A percentile compares a stretch with the other conserved stretches of the same genome.
Conservation (phyloP, 805 yeast genomes). For the Candida sithepensis region DNA sequence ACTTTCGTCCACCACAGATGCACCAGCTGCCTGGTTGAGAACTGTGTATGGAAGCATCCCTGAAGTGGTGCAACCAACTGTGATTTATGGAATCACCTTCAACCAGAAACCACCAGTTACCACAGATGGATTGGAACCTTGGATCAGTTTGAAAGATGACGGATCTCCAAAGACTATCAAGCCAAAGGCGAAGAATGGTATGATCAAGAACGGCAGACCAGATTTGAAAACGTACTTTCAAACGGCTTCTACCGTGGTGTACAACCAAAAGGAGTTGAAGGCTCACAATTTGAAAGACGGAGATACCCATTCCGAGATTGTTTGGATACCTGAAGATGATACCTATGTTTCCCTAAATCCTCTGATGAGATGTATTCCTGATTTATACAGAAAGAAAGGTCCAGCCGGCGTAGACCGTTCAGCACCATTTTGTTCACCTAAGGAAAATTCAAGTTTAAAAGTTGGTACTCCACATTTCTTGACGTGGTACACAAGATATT, state of each 20-base stretch:
- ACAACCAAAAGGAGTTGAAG: conserved; percentile 57
- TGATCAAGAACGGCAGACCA: conserved; percentile 62
- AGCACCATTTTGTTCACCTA: conserved; percentile 86
- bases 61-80: conserved; percentile 64
- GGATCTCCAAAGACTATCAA: conserved; percentile 77
- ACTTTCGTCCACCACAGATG: conserved; percentile 24
- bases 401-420: conserved; percentile 48
- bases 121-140: conserved; percentile 68
- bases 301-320: conserved; percentile 54
- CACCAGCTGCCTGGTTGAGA: conserved; percentile 66
- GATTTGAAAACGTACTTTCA: conserved; percentile 75
- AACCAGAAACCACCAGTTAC: conserved; percentile 64
- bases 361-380: conserved; percentile 81
- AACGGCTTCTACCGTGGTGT: conserved; percentile 56
- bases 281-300: conserved; percentile 71
- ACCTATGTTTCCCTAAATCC: conserved; percentile 73
- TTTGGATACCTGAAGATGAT: conserved; percentile 62
- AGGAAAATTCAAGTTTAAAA: conserved; percentile 53
- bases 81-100: conserved; percentile 60
- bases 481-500: conserved; percentile 76
- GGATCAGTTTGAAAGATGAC: conserved; percentile 74
- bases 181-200: conserved; percentile 75
- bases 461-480: conserved; percentile 66
- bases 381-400: conserved; percentile 63
- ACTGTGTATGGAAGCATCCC: conserved; percentile 54